phyloP scores from a whole-genome alignment of 768 basidiomycete genomes.

The Mycena rebaudengoi region DNA sequence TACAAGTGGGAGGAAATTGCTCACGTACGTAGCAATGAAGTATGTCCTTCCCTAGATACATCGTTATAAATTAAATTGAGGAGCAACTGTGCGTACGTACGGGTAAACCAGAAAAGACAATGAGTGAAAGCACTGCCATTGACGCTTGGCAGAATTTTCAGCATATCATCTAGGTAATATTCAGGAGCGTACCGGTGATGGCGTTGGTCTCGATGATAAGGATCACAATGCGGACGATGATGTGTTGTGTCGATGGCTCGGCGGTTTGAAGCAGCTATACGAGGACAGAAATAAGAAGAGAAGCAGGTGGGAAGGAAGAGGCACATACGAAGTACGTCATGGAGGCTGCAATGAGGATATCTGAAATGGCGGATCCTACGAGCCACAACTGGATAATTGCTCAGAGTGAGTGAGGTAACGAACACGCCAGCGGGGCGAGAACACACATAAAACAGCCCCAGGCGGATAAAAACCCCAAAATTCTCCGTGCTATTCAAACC shows the following conservation, averaged over 20 bases:
- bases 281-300: not conserved
- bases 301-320: no score
- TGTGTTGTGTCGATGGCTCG: slow-evolving; percentile 5
- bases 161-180: not conserved
- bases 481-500: no score
- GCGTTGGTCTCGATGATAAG: slow-evolving; percentile 35
- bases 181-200: slow-evolving; percentile 8
- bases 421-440: not conserved
- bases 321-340: slow-evolving; percentile 30
- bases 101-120: slow-evolving; percentile 12
- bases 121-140: slow-evolving; percentile 21
- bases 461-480: no score
- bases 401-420: not conserved
- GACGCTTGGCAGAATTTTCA: slow-evolving; percentile 10
- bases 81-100: not conserved
- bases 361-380: slow-evolving; percentile 31
- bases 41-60: slow-evolving; percentile 6
- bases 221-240: slow-evolving; percentile 30
- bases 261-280: not conserved
- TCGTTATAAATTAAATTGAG: not conserved
- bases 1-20: no score
- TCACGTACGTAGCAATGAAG: slow-evolving; percentile 22
- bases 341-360: slow-evolving; percentile 31
- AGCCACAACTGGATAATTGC: slow-evolving; percentile 36
- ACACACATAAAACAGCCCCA: slow-evolving; percentile 21